Conservation (phyloP, 306 rosid genomes). For the Malus sylvestris region DNA sequence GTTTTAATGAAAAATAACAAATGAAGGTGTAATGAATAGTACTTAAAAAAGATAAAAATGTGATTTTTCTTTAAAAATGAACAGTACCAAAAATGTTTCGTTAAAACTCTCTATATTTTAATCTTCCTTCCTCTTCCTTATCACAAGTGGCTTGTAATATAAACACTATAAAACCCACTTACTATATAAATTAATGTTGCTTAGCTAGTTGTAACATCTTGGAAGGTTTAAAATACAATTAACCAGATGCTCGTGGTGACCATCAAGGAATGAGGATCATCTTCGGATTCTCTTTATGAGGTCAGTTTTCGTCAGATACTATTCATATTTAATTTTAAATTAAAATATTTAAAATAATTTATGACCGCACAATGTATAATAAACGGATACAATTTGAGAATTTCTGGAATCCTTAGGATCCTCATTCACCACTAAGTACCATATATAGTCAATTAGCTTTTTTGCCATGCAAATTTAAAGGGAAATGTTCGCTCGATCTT, state of each 20-base stretch:
- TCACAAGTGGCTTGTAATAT: background rate
- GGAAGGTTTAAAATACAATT: background rate
- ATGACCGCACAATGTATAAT: no score
- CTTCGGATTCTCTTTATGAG: no score
- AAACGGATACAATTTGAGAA: no score
- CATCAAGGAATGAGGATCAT: no score
- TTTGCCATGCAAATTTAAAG: background rate
- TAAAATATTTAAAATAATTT: no score
- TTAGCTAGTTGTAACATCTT: no score
- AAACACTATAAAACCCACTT: background rate
- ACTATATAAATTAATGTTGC: background rate
- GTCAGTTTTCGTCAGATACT: accelerated
- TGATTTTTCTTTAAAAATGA: no score
- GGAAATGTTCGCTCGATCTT: background rate
- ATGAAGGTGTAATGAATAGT: no score
- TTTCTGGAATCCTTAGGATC: no score
- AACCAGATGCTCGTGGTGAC: background rate
- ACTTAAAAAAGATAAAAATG: accelerated
- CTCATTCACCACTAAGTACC: no score
- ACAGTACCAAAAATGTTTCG: accelerated
- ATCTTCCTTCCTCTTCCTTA: background rate
- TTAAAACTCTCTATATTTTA: background rate
- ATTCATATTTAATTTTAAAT: no score
- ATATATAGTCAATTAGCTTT: background rate
- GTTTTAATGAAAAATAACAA: no score